These are phyloP conservation scores for Neurospora sp. DNA, from an alignment of 2,329 filamentous ascomycete genomes.

Conservation along the genomic window DNA sequence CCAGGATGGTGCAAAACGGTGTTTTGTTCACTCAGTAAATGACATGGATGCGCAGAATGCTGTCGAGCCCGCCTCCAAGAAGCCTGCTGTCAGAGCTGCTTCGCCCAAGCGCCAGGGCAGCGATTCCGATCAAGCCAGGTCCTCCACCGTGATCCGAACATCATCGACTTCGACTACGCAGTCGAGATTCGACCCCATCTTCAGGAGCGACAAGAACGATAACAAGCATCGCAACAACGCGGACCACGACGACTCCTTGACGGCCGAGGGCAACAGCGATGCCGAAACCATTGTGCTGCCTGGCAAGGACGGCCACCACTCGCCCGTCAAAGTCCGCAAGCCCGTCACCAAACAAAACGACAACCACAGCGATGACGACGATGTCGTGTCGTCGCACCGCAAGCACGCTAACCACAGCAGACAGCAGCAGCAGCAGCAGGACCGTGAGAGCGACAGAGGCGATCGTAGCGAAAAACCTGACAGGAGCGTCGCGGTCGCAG, in stretches of 20 bases:
- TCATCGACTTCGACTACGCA: background rate
- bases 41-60: constrained; percentile 61
- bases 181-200: background rate
- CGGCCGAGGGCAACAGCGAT: constrained; percentile 54
- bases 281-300: constrained; percentile 62
- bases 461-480: constrained; percentile 21
- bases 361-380: constrained; percentile 44
- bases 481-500: constrained; percentile 13
- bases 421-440: constrained; percentile 14
- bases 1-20: constrained; percentile 51
- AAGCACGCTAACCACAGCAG: constrained; percentile 20
- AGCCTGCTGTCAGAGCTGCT: constrained; percentile 35
- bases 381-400: constrained; percentile 24
- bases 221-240: constrained; percentile 18
- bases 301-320: constrained; percentile 53
- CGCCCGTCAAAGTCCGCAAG: constrained; percentile 53
- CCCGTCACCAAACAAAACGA: constrained; percentile 50
- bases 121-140: constrained; percentile 25
- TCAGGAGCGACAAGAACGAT: background rate
- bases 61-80: constrained; percentile 51
- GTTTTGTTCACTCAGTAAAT: constrained; percentile 44
- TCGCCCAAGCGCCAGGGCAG: constrained; percentile 36
- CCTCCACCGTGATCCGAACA: constrained; percentile 17
- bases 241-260: constrained; percentile 29
- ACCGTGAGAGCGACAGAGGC: constrained; percentile 15